phyloP scores from a whole-genome alignment of 1,284 basidiomycete genomes.

The Waitea zeae region DNA sequence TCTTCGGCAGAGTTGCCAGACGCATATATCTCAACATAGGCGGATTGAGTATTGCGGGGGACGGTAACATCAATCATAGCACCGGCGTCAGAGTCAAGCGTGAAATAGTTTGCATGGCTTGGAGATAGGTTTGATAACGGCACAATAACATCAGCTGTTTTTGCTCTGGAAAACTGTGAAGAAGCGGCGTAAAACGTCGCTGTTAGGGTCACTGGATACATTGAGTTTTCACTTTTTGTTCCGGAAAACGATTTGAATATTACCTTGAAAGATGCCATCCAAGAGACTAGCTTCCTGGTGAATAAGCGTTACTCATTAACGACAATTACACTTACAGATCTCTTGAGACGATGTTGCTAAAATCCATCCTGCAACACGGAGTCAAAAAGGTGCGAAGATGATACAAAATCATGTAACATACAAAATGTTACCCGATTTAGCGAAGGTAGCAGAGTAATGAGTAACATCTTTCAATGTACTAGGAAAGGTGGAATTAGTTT shows the following conservation, averaged over 20 bases:
- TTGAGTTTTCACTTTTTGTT: background rate
- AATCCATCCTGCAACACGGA: too few species aligned
- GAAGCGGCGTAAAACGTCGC: background rate
- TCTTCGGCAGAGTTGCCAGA: constrained; percentile 25
- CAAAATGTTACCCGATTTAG: background rate
- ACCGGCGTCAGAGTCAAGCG: background rate
- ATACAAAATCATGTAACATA: background rate
- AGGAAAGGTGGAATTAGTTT: too few species aligned
- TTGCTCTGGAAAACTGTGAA: constrained; percentile 9
- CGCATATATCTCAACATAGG: constrained; percentile 21
- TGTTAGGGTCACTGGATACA: background rate
- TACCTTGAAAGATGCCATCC: background rate
- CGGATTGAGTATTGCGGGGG: constrained; percentile 12
- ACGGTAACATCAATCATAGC: background rate
- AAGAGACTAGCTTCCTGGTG: background rate
- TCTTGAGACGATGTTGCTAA: too few species aligned
- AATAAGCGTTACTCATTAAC: too few species aligned
- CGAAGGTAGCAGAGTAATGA: background rate
- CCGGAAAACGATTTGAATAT: background rate
- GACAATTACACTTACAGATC: too few species aligned
- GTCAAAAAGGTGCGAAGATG: background rate
- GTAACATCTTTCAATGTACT: background rate
- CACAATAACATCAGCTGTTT: background rate
- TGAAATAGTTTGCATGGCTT: background rate
- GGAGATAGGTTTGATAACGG: background rate